These are phyloP conservation scores for Apiosordaria backusii DNA, from an alignment of 495 filamentous ascomycete genomes.

Conservation along the genomic window DNA sequence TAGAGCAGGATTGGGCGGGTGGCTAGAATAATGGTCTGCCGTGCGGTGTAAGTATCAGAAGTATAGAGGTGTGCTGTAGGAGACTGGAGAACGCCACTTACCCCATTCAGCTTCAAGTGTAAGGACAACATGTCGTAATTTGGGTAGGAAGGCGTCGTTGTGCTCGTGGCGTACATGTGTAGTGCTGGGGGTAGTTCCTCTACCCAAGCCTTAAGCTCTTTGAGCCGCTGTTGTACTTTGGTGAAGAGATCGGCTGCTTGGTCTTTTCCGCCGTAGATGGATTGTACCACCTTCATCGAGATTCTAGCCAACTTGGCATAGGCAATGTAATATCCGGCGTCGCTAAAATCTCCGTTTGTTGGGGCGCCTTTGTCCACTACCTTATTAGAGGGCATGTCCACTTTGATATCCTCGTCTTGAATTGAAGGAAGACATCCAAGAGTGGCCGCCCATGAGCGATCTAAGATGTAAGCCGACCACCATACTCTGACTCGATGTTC, in stretches of 20 bases:
- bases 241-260: slow-evolving; percentile 5
- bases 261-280: slow-evolving; percentile 10
- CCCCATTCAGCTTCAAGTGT: slow-evolving; percentile 4
- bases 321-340: slow-evolving; percentile 1
- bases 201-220: slow-evolving; percentile 11
- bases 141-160: slow-evolving; percentile 4
- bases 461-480: slow-evolving; percentile 10
- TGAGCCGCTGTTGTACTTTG: slow-evolving; percentile 11
- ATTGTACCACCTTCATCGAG: slow-evolving; percentile 8
- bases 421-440: not conserved
- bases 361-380: not conserved
- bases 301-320: slow-evolving; percentile 6
- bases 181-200: slow-evolving; percentile 5
- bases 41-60: not conserved
- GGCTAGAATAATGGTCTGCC: slow-evolving; percentile 8
- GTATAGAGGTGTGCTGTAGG: too few relatives aligned
- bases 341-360: not conserved
- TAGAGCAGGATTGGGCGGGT: slow-evolving; percentile 11
- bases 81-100: not conserved
- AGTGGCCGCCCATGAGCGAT: slow-evolving; percentile 2
- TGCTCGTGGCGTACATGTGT: not conserved
- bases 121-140: slow-evolving; percentile 9
- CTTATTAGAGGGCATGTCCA: slow-evolving; percentile 2
- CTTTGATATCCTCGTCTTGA: slow-evolving; percentile 10
- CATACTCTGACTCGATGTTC: slow-evolving; percentile 9